phyloP scores from a whole-genome alignment of 2,329 filamentous ascomycete species.

The Pestalotiopsis sp. region DNA sequence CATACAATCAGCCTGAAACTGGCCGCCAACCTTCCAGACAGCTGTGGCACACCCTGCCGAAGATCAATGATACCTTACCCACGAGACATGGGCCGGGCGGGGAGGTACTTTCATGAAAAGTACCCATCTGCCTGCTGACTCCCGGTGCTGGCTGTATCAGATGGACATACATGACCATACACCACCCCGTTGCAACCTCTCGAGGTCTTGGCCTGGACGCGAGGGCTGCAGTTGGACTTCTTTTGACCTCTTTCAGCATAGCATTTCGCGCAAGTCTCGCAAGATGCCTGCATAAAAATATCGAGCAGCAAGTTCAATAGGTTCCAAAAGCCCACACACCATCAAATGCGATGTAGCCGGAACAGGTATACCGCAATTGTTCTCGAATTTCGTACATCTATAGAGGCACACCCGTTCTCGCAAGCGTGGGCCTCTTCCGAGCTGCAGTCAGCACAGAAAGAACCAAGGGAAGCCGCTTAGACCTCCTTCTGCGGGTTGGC shows the following conservation, averaged over 20 bases:
- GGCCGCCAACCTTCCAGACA: neutral
- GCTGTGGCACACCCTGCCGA: neutral
- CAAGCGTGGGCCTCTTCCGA: neutral
- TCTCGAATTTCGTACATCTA: conserved; percentile 6
- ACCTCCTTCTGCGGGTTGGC: conserved; percentile 5
- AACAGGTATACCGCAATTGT: neutral
- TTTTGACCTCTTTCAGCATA: neutral
- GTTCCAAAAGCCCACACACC: neutral
- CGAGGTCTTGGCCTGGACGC: neutral
- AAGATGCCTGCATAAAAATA: neutral
- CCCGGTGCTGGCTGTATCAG: neutral
- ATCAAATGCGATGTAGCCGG: neutral
- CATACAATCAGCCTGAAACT: neutral
- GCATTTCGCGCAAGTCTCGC: neutral
- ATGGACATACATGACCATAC: neutral
- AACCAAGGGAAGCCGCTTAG: neutral
- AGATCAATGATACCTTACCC: neutral
- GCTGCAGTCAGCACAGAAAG: conserved; percentile 2
- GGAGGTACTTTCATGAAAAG: neutral
- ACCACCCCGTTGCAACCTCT: neutral
- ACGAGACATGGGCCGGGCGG: neutral
- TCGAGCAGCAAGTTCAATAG: neutral
- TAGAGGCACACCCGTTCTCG: neutral
- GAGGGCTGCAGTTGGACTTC: neutral
- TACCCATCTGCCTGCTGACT: neutral